phyloP scores from a whole-genome alignment of 768 basidiomycete genomes.

The Kwoniella dejecticola region DNA sequence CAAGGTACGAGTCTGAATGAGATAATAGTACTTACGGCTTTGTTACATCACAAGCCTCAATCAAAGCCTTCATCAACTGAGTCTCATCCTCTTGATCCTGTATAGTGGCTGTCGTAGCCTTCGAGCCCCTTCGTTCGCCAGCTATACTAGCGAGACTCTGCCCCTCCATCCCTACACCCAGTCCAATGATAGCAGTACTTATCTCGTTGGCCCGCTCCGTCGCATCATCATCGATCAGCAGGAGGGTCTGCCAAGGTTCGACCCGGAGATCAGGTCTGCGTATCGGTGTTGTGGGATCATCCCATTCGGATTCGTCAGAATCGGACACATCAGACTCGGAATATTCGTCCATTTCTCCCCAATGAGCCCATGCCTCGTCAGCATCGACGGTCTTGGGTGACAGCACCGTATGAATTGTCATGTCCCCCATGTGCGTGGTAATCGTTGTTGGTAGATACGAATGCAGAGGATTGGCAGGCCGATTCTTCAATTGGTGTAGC shows the following conservation, averaged over 20 bases:
- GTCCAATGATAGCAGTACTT: conserved; percentile 34
- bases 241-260: conserved; percentile 86
- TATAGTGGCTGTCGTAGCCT: conserved; percentile 15
- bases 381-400: conserved; percentile 68
- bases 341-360: conserved; percentile 45
- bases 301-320: conserved; percentile 30
- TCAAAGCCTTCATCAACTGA: conserved; percentile 38
- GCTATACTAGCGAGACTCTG: neutral
- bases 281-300: conserved; percentile 19
- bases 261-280: conserved; percentile 65
- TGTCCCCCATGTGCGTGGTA: conserved; percentile 72
- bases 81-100: conserved; percentile 56
- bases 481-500: conserved; percentile 62
- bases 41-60: conserved; percentile 50
- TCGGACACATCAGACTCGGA: conserved; percentile 26
- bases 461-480: conserved; percentile 44
- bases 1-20: too few species aligned
- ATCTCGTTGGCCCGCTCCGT: conserved; percentile 64
- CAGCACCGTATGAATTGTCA: conserved; percentile 82
- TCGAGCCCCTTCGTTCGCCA: conserved; percentile 20
- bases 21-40: conserved; percentile 41
- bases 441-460: conserved; percentile 65
- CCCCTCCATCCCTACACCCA: conserved; percentile 29
- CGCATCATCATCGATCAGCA: conserved; percentile 66
- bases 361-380: conserved; percentile 49